A percentile compares a stretch with the other conserved stretches of the same genome.
These are phyloP conservation scores for Suillus decipiens DNA, from an alignment of 768 basidiomycete genomes.

Conservation along the genomic window DNA sequence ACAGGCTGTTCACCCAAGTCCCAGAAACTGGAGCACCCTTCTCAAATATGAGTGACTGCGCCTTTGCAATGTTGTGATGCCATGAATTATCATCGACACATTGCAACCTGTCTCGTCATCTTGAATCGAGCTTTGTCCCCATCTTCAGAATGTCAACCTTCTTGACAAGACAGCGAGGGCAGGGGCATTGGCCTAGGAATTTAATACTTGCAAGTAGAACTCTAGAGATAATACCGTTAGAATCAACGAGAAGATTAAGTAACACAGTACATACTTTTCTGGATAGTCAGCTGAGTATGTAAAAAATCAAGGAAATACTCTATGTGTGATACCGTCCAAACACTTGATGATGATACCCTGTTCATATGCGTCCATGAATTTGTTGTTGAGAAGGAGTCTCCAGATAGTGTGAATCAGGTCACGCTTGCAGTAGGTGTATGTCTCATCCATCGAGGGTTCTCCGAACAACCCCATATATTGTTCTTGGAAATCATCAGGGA, in stretches of 20 bases:
- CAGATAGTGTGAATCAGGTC: slow-evolving; percentile 21
- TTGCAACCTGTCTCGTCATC: neutral
- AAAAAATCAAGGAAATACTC: slow-evolving; percentile 22
- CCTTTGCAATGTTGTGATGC: slow-evolving; percentile 4
- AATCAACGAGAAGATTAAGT: neutral
- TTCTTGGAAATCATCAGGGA: slow-evolving; percentile 18
- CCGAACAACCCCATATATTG: neutral
- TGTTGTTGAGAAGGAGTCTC: slow-evolving; percentile 15
- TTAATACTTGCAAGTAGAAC: slow-evolving; percentile 26
- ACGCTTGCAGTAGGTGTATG: slow-evolving; percentile 5
- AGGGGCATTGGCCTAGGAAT: slow-evolving; percentile 23
- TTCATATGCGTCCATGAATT: slow-evolving; percentile 20
- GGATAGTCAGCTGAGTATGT: slow-evolving; percentile 24
- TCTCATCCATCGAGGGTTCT: slow-evolving; percentile 1
- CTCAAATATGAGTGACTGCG: slow-evolving; percentile 12
- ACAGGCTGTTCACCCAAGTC: slow-evolving; percentile 3
- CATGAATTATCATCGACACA: neutral
- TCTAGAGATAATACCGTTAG: neutral
- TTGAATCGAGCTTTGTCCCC: slow-evolving; percentile 13
- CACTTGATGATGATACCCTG: slow-evolving; percentile 21
- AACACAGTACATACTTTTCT: slow-evolving; percentile 18
- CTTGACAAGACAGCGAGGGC: slow-evolving; percentile 21
- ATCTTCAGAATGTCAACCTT: slow-evolving; percentile 11
- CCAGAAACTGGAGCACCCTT: slow-evolving; percentile 1
- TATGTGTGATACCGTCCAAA: slow-evolving; percentile 15